Conservation (phyloP, 192 early-diverging fungal genomes). For the Linnemannia elongata region DNA sequence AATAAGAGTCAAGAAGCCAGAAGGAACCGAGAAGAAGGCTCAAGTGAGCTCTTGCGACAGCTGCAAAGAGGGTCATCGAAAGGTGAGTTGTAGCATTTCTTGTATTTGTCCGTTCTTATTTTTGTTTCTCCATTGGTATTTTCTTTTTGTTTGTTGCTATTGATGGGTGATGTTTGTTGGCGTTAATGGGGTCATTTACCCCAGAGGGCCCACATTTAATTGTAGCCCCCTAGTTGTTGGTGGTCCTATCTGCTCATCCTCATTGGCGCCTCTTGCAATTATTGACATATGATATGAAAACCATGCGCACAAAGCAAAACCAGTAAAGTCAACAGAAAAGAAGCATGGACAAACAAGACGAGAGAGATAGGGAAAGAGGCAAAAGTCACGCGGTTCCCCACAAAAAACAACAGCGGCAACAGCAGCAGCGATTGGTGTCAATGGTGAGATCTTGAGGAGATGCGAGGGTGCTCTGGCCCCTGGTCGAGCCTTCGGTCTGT, state of each 20-base stretch:
- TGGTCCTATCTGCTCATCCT: background rate
- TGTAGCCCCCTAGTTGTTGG: background rate
- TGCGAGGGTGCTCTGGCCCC: background rate
- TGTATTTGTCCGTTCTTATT: background rate
- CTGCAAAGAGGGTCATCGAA: slow-evolving; percentile 53
- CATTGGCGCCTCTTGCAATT: background rate
- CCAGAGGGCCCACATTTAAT: background rate
- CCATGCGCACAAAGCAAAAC: background rate
- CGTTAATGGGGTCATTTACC: background rate
- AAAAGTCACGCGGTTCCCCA: background rate
- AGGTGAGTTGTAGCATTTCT: slow-evolving; percentile 24
- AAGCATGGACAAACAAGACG: too few species aligned
- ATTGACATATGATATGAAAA: slow-evolving; percentile 1
- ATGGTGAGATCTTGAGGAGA: background rate
- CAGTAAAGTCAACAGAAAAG: background rate
- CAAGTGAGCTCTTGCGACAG: slow-evolving; percentile 52
- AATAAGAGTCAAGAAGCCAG: background rate
- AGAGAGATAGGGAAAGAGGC: background rate
- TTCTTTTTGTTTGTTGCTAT: background rate
- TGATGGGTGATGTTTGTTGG: background rate
- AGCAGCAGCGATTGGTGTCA: background rate
- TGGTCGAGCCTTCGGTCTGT: background rate
- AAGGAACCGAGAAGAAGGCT: slow-evolving; percentile 36
- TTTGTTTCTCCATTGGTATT: background rate
- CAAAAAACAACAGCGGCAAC: background rate